Evolutionary conservation across 192 early-diverging fungal species (phyloP), one percentile per base, ranked within the genome.

Genomic region (Coemansia sp.): DNA sequence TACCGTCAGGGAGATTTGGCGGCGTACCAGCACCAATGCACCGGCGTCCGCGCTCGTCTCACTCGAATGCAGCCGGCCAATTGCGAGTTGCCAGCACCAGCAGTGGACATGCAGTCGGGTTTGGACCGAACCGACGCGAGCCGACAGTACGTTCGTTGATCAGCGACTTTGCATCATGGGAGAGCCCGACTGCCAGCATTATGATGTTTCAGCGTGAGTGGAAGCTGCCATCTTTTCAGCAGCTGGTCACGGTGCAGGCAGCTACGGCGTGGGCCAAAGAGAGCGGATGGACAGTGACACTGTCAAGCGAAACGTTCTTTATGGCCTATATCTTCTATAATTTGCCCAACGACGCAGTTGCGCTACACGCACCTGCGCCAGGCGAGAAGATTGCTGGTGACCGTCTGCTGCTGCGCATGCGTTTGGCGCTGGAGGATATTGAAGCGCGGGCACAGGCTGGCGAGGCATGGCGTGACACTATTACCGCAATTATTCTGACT

Each of bases 151-250:
- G 78, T 8, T 63, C 69, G 25, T 63, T 81, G 50, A 50, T 81
- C 54, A 75, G 72, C 60, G 78, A 81, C 52, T 81, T 81, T 81
- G 78, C 78, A 1, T 32, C 58, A 8, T 81, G 78, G 78, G 78
- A 81, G 69, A 81, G 72, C 66, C 72, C 78, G 24, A 37, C 78
- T 2, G 69, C 78, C 4, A 81, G 78, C 52, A 69, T 81, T 8
- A 81, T 81, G 78, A 81, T 81, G 78, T 81, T 81, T 63, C 78
- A 81, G 66, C 72, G 78, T 58, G 78, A 81, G 61, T 81, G 78
- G 78, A 81, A 75, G 66, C 78, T 81, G 65, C 78, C 78, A 47
- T 81, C 78, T 45, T 81, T 81, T 62, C 78, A 81, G 51, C 78
- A 81, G 63, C 56, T 81, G 6, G 63, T 81, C 19, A 72, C 65